Percentiles rank a stretch among this genome's conserved stretches.
Evolutionary conservation across 1,284 basidiomycete species (phyloP).

Genomic region (Cryptococcus jaspeensis): DNA sequence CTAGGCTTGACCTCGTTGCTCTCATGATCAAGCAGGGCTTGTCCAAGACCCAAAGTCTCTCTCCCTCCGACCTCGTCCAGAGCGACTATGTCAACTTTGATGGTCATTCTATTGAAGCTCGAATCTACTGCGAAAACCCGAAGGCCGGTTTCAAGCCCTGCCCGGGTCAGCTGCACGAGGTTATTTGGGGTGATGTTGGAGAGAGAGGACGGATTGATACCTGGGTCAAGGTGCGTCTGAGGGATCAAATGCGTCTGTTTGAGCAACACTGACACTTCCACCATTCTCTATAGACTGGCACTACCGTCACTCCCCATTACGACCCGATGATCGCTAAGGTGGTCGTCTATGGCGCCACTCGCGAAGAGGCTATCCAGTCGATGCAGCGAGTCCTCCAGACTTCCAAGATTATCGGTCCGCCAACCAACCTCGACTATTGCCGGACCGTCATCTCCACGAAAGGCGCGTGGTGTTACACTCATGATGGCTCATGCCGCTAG

Average conservation of each 20-base stretch:
- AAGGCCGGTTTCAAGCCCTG: constrained; percentile 61
- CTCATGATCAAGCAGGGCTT: constrained; percentile 56
- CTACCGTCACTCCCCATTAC: constrained; percentile 57
- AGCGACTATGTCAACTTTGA: constrained; percentile 22
- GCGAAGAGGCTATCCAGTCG: constrained; percentile 22
- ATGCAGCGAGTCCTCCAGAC: constrained; percentile 45
- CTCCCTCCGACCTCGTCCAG: constrained; percentile 44
- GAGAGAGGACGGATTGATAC: constrained; percentile 34
- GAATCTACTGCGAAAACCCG: constrained; percentile 67
- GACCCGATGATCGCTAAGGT: constrained; percentile 56
- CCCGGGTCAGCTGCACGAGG: constrained; percentile 62
- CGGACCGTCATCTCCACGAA: constrained; percentile 53
- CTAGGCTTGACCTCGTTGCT: constrained; percentile 63
- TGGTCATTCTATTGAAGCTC: constrained; percentile 60
- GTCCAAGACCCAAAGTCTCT: constrained; percentile 35
- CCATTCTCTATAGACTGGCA: constrained; percentile 40
- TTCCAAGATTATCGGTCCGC: constrained; percentile 56
- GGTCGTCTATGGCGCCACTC: constrained; percentile 25
- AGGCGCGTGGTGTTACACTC: constrained; percentile 39
- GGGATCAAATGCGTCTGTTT: not conserved
- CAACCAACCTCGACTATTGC: constrained; percentile 62
- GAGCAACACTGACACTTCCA: too few species aligned
- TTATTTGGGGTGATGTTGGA: constrained; percentile 51
- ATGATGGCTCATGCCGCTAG: too few species aligned
- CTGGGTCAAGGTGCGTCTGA: constrained; percentile 22